Evolutionary conservation across 345 rosid species (phyloP).

Genomic region (Erysimum cheiranthoides): DNA sequence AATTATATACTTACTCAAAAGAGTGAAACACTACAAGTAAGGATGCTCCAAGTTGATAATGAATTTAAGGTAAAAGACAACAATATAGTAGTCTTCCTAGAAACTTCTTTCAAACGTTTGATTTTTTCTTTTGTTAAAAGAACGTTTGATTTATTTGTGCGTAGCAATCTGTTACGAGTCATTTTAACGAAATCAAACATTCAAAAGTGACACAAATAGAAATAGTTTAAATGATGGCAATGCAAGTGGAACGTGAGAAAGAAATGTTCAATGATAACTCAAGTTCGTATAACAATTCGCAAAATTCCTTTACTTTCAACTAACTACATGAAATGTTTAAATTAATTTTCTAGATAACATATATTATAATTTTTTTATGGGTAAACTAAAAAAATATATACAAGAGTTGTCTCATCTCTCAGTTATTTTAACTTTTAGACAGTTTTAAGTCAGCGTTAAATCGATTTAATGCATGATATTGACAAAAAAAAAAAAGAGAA

Average conservation of each 20-base stretch:
- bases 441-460: too few species aligned
- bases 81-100: slow-evolving; percentile 17
- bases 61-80: slow-evolving; percentile 35
- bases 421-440: too few species aligned
- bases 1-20: slow-evolving; percentile 13
- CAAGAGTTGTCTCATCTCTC: too few species aligned
- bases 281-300: background rate
- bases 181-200: background rate
- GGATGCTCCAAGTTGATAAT: slow-evolving; percentile 11
- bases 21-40: slow-evolving; percentile 37
- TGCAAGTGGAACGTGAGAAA: background rate
- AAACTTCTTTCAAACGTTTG: slow-evolving; percentile 11
- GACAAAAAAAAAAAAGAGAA: too few species aligned
- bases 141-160: background rate
- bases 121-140: background rate
- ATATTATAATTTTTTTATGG: too few species aligned
- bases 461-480: too few species aligned
- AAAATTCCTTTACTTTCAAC: background rate
- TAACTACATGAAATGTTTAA: background rate
- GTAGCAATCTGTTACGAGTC: background rate
- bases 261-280: background rate
- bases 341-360: background rate
- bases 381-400: too few species aligned
- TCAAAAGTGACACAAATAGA: background rate
- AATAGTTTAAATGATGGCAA: background rate